Percentiles rank a stretch among this genome's conserved stretches.
phyloP scores from a whole-genome alignment of 495 filamentous ascomycete species.

The Neurospora intermedia region DNA sequence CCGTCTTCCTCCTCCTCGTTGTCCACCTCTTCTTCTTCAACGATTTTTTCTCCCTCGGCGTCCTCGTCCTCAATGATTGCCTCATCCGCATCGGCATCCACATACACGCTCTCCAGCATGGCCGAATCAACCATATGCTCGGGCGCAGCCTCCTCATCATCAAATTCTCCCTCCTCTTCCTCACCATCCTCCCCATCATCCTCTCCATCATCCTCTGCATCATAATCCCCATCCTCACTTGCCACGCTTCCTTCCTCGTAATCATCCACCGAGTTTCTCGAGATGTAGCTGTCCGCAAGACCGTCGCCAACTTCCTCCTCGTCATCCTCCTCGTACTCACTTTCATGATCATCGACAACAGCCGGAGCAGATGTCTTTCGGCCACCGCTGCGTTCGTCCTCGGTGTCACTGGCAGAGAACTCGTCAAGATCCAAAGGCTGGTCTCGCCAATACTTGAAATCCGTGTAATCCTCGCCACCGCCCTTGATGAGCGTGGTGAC shows the following conservation, averaged over 20 bases:
- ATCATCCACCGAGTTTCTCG: conserved; percentile 41
- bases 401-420: conserved; percentile 66
- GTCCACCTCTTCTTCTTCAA: background rate
- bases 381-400: conserved; percentile 39
- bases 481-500: conserved; percentile 63
- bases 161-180: conserved; percentile 23
- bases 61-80: conserved; percentile 29
- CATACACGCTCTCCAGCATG: conserved; percentile 20
- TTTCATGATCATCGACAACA: conserved; percentile 38
- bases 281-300: conserved; percentile 51
- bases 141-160: conserved; percentile 17
- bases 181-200: conserved; percentile 21
- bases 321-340: conserved; percentile 25
- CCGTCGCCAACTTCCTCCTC: conserved; percentile 33
- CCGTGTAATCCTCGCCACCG: conserved; percentile 77
- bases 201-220: conserved; percentile 25
- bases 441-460: conserved; percentile 83
- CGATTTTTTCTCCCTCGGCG: conserved; percentile 16
- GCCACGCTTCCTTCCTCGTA: conserved; percentile 35
- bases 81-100: conserved; percentile 29
- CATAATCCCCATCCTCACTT: conserved; percentile 27
- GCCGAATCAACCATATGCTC: conserved; percentile 15
- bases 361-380: conserved; percentile 30
- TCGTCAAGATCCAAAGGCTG: conserved; percentile 62
- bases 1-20: background rate